phyloP scores from a whole-genome alignment of 208 protist species.

The Angomonas deanei region DNA sequence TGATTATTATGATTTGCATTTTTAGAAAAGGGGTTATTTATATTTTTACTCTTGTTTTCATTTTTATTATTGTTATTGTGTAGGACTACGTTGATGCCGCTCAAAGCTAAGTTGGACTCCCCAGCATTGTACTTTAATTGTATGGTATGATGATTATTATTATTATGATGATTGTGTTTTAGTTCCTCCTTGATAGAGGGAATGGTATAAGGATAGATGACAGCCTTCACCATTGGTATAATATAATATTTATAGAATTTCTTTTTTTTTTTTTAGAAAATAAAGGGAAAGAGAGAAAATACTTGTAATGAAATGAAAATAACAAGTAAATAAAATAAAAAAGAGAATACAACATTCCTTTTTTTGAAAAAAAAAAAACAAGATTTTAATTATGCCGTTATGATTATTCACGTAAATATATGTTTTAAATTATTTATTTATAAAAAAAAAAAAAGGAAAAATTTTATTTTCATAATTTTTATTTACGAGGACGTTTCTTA shows the following conservation, averaged over 20 bases:
- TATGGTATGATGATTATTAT: background rate
- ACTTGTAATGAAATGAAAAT: background rate
- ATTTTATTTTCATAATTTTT: background rate
- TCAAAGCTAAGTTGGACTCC: too few relatives aligned
- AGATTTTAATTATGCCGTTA: background rate
- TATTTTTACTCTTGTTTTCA: background rate
- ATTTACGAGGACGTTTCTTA: background rate
- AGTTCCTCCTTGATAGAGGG: too few relatives aligned
- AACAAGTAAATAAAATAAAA: slow-evolving; percentile 2
- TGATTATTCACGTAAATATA: background rate
- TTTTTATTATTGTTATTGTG: too few relatives aligned
- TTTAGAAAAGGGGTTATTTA: background rate
- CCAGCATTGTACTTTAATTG: background rate
- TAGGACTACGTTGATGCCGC: too few relatives aligned
- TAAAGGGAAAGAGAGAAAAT: background rate
- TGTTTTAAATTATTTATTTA: background rate
- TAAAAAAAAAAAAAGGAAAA: too few relatives aligned
- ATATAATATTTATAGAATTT: background rate
- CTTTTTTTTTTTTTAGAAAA: background rate
- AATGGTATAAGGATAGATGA: too few relatives aligned
- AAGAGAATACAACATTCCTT: background rate
- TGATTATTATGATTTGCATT: background rate
- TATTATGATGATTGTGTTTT: too few relatives aligned
- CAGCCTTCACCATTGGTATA: background rate
- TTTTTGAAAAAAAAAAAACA: background rate